Conservation (phyloP, 306 rosid genomes). For the Vigna hirtella region DNA sequence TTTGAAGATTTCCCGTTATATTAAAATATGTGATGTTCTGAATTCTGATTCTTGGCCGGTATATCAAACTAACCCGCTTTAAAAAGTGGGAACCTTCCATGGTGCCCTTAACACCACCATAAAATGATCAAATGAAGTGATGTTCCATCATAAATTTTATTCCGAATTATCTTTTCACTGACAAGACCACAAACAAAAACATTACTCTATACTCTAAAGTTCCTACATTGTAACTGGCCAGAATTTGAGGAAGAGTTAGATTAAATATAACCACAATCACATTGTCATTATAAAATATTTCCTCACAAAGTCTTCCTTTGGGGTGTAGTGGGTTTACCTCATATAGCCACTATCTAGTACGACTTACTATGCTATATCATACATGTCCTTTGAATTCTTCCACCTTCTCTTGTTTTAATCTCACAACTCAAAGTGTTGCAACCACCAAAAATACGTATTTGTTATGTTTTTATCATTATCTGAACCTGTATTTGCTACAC, state of each 20-base stretch:
- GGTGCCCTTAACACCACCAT: not conserved
- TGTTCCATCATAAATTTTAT: constrained; percentile 34
- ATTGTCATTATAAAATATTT: constrained; percentile 24
- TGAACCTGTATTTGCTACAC: constrained; percentile 32
- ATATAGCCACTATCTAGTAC: constrained; percentile 11
- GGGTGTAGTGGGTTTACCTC: constrained; percentile 39
- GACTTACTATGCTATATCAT: not conserved
- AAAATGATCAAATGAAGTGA: constrained; percentile 24
- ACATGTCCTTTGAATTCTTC: constrained; percentile 29
- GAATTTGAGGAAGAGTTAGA: constrained; percentile 4
- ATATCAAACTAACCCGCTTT: not conserved
- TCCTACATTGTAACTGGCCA: constrained; percentile 43
- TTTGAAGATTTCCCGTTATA: not conserved
- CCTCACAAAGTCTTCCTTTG: constrained; percentile 13
- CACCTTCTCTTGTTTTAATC: constrained; percentile 15
- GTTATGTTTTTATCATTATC: constrained; percentile 38
- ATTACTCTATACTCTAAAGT: constrained; percentile 26
- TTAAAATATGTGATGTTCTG: constrained; percentile 13
- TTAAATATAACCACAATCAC: constrained; percentile 26
- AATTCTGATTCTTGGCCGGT: constrained; percentile 24
- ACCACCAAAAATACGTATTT: not conserved
- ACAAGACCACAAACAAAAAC: constrained; percentile 7
- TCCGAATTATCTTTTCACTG: not conserved
- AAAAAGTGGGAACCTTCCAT: constrained; percentile 28
- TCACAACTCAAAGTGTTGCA: constrained; percentile 6